Percentiles rank a stretch among this genome's conserved stretches.
phyloP scores from a whole-genome alignment of 202 grass and related monocot genomes.

The Tripidium arundinaceum region DNA sequence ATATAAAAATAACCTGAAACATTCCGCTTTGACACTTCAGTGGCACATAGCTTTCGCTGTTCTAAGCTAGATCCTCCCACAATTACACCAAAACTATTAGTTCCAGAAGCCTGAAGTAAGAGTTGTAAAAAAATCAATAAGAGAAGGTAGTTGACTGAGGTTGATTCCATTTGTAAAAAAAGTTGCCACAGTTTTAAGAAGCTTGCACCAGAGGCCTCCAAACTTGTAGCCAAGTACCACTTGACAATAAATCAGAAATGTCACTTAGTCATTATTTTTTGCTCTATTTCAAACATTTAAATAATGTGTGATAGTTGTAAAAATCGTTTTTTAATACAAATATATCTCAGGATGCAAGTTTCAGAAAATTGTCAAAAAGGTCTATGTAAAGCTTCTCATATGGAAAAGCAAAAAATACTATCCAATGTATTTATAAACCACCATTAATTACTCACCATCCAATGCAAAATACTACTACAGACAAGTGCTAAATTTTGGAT shows the following conservation, averaged over 20 bases:
- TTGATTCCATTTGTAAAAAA: neutral
- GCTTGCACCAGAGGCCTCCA: neutral
- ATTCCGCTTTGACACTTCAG: conserved; percentile 69
- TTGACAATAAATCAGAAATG: neutral
- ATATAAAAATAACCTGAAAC: conserved; percentile 69
- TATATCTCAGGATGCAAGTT: neutral
- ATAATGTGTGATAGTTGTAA: neutral
- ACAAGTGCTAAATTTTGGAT: neutral
- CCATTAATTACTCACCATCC: neutral
- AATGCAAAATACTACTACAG: neutral
- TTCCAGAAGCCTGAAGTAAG: conserved; percentile 60
- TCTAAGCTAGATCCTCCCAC: conserved; percentile 78
- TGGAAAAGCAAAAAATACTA: neutral
- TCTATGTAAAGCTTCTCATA: neutral
- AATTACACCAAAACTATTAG: conserved; percentile 66
- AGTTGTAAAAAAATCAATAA: conserved; percentile 7
- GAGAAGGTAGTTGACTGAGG: neutral
- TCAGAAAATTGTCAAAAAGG: neutral
- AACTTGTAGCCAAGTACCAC: neutral
- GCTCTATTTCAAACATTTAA: too few relatives aligned
- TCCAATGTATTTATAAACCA: neutral
- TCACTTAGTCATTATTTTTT: neutral
- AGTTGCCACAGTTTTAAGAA: conserved; percentile 15
- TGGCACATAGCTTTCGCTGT: conserved; percentile 68
- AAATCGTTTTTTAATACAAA: neutral